These are phyloP conservation scores for Claviceps digitariae DNA, from an alignment of 2,329 filamentous ascomycete species.

Conservation along the genomic window DNA sequence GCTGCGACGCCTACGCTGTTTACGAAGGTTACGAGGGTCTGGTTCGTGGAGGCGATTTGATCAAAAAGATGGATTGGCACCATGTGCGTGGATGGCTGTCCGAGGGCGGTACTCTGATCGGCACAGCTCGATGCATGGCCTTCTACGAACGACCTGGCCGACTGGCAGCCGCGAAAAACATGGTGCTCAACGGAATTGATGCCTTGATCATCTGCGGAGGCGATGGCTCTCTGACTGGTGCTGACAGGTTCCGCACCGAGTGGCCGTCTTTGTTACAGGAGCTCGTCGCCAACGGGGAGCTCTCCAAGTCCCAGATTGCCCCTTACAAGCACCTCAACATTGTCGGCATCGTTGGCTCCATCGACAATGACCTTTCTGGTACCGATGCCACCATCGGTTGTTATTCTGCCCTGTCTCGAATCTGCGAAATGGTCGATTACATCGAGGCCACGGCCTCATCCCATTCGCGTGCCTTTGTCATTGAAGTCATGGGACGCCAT, in stretches of 20 bases:
- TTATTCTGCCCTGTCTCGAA: constrained; percentile 83
- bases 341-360: constrained; percentile 88
- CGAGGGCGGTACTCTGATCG: constrained; percentile 90
- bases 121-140: constrained; percentile 81
- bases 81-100: constrained; percentile 91
- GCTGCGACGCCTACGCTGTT: constrained; percentile 65
- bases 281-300: constrained; percentile 59
- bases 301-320: constrained; percentile 56
- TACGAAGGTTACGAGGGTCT: constrained; percentile 96
- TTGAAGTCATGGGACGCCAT: constrained; percentile 97
- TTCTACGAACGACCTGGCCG: constrained; percentile 85
- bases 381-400: constrained; percentile 97
- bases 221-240: constrained; percentile 90
- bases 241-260: constrained; percentile 82
- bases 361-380: constrained; percentile 95
- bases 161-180: constrained; percentile 78
- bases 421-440: constrained; percentile 92
- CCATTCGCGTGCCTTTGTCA: constrained; percentile 90
- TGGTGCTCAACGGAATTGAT: constrained; percentile 86
- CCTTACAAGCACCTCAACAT: constrained; percentile 86
- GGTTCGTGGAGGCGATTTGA: constrained; percentile 77
- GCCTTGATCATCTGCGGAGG: constrained; percentile 94
- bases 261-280: constrained; percentile 84
- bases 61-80: constrained; percentile 78
- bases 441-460: constrained; percentile 92